A percentile compares a stretch with the other conserved stretches of the same genome.
Conservation (phyloP, 1,284 basidiomycete genomes). For the Moesziomyces antarcticus region DNA sequence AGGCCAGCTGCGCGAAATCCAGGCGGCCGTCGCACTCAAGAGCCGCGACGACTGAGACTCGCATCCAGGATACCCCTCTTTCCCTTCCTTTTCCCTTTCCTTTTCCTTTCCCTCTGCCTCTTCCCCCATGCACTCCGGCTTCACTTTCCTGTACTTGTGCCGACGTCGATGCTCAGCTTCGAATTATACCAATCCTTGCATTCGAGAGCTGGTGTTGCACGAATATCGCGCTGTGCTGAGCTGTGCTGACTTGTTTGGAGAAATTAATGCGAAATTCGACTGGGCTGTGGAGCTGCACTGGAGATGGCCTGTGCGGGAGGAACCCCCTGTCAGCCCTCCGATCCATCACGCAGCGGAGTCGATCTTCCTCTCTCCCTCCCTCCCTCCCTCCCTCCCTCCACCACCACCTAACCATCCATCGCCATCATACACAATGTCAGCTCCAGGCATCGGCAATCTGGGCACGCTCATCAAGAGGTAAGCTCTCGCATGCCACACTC, state of each 20-base stretch:
- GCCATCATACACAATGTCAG: conserved; percentile 34
- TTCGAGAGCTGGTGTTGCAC: too few relatives aligned
- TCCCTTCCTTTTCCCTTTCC: background rate
- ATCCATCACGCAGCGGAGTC: too few relatives aligned
- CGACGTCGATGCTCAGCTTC: conserved; percentile 12
- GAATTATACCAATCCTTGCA: conserved; percentile 11
- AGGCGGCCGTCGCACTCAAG: conserved; percentile 50
- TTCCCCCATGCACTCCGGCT: conserved; percentile 1
- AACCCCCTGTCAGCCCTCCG: background rate
- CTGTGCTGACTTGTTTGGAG: too few relatives aligned
- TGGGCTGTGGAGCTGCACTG: too few relatives aligned
- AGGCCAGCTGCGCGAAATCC: conserved; percentile 42
- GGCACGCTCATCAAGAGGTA: conserved; percentile 65
- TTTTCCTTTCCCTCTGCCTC: too few relatives aligned
- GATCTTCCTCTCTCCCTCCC: background rate
- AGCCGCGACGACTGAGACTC: conserved; percentile 41
- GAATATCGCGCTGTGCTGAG: too few relatives aligned
- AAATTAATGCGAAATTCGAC: too few relatives aligned
- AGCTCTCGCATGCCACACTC: background rate
- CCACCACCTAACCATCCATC: conserved; percentile 9
- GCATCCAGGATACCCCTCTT: background rate
- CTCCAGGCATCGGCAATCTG: conserved; percentile 62
- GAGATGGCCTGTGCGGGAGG: conserved; percentile 14
- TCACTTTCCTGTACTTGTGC: conserved; percentile 20
- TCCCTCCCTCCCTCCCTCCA: too few relatives aligned